Conservation (phyloP, 73 alveolate genomes). For the Tetrahymena thermophila region DNA sequence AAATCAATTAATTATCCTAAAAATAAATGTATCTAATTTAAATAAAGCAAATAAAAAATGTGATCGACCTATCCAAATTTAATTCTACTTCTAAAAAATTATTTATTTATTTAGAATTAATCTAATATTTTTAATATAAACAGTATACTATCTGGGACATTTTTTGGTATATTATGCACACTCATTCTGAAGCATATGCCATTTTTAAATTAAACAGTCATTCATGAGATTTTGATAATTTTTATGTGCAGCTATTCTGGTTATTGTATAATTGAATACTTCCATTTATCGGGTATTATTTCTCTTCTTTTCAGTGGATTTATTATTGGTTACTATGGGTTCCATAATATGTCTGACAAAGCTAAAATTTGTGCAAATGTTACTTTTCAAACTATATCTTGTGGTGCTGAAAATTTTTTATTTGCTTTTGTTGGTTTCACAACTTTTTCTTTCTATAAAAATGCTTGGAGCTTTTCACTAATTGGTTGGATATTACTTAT, state of each 20-base stretch:
- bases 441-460: conserved; percentile 39
- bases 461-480: neutral
- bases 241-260: conserved; percentile 72
- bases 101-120: neutral
- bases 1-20: no score
- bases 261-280: conserved; percentile 58
- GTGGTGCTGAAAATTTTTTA: conserved; percentile 79
- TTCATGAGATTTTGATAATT: conserved; percentile 60
- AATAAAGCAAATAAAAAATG: no score
- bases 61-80: no score
- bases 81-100: neutral
- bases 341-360: conserved; percentile 74
- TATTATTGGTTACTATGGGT: conserved; percentile 69
- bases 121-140: neutral
- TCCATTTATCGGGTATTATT: conserved; percentile 69
- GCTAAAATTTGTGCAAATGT: conserved; percentile 70
- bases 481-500: neutral
- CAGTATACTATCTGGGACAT: conserved; percentile 49
- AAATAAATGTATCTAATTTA: no score
- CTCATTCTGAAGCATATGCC: conserved; percentile 53
- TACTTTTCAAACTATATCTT: conserved; percentile 60
- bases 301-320: conserved; percentile 67
- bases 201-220: conserved; percentile 57
- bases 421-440: conserved; percentile 81
- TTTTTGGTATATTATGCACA: conserved; percentile 58